phyloP scores from a whole-genome alignment of 176 grass and related monocot species.

The Carex scoparia region DNA sequence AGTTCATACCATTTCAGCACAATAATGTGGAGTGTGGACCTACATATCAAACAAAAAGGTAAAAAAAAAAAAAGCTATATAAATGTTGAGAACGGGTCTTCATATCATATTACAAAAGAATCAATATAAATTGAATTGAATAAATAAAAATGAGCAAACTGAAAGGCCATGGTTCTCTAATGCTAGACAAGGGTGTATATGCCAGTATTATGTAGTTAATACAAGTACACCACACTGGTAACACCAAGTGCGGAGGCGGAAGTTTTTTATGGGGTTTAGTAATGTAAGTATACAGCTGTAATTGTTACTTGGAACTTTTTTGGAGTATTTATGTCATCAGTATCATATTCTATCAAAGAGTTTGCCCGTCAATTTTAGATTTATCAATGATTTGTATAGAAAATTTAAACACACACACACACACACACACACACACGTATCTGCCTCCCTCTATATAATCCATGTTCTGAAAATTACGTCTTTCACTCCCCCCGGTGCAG shows the following conservation, averaged over 20 bases:
- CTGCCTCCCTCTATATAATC: not conserved
- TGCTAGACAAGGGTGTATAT: not conserved
- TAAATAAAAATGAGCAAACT: not conserved
- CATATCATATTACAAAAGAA: not conserved
- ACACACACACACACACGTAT: not conserved
- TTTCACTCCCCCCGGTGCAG: conserved; percentile 18
- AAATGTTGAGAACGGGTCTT: not conserved
- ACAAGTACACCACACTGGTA: not conserved
- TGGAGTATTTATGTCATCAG: not conserved
- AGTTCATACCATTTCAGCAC: not conserved
- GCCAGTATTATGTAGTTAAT: not conserved
- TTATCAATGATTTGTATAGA: not conserved
- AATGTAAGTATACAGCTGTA: not conserved
- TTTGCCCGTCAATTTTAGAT: not conserved
- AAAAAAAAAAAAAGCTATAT: not conserved
- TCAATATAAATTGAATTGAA: not conserved
- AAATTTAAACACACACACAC: not conserved
- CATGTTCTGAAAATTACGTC: not conserved
- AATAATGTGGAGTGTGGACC: not conserved
- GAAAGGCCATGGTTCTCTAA: not conserved
- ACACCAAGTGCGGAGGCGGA: not conserved
- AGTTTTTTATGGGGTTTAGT: not conserved
- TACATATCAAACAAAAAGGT: not conserved
- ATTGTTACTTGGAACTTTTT: not conserved
- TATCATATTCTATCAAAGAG: not conserved